Conservation (phyloP, 306 rosid genomes). For the Vigna trinervia region DNA sequence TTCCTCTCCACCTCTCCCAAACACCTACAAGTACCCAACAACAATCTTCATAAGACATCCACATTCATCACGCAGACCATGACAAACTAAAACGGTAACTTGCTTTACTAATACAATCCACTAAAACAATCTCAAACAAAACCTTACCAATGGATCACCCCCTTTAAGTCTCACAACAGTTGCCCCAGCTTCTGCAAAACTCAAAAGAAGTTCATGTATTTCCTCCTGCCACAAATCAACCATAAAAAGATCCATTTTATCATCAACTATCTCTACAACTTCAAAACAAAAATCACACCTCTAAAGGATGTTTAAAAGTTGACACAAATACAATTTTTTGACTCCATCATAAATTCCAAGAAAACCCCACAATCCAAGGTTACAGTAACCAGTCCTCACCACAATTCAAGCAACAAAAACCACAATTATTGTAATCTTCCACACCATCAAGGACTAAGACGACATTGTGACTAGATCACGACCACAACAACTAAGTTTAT, state of each 20-base stretch:
- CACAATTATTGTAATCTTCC: not conserved
- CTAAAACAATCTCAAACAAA: constrained; percentile 12
- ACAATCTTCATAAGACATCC: constrained; percentile 1
- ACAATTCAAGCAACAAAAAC: not conserved
- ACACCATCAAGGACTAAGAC: too few relatives aligned
- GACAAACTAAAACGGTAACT: constrained; percentile 8
- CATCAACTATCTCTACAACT: constrained; percentile 3
- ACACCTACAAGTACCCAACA: constrained; percentile 65
- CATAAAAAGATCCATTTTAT: not conserved
- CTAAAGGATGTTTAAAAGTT: constrained; percentile 4
- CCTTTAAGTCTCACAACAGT: constrained; percentile 96
- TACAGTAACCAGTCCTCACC: not conserved
- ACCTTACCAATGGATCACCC: constrained; percentile 96
- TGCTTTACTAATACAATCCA: constrained; percentile 6
- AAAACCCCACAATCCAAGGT: constrained; percentile 13
- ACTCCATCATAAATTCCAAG: constrained; percentile 19
- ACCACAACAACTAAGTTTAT: not conserved
- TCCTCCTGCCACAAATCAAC: constrained; percentile 70
- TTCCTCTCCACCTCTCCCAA: constrained; percentile 99
- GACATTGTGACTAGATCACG: not conserved
- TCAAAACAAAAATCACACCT: constrained; percentile 26
- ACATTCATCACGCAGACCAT: not conserved
- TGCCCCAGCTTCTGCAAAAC: constrained; percentile 98
- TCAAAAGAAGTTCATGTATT: constrained; percentile 89
- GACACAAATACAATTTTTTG: constrained; percentile 1